These are phyloP conservation scores for Trapa bicornis DNA, from an alignment of 345 rosid species.

Conservation along the genomic window DNA sequence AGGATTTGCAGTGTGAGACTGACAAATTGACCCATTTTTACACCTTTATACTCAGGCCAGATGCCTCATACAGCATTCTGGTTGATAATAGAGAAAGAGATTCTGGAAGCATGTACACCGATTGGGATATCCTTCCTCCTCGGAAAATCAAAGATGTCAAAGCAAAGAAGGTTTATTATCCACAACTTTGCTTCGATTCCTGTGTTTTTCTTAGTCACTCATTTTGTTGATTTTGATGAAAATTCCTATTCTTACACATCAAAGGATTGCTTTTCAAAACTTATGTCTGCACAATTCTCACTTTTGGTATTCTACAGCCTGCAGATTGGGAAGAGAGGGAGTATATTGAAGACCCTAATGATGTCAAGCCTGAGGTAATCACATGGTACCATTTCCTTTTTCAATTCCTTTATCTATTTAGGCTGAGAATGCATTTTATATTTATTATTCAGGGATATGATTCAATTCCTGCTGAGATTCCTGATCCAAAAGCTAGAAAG, in stretches of 20 bases:
- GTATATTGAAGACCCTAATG: slow-evolving; percentile 73
- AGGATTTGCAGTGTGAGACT: slow-evolving; percentile 86
- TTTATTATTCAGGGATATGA: slow-evolving; percentile 41
- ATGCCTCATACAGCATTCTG: slow-evolving; percentile 69
- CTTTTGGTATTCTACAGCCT: slow-evolving; percentile 31
- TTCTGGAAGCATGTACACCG: slow-evolving; percentile 84
- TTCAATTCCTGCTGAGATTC: slow-evolving; percentile 46
- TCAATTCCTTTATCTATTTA: neutral
- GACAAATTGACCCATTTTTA: slow-evolving; percentile 90
- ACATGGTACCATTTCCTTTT: neutral
- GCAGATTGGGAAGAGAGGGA: slow-evolving; percentile 91
- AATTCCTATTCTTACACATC: neutral
- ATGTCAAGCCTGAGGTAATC: slow-evolving; percentile 67
- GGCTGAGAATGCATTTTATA: slow-evolving; percentile 6
- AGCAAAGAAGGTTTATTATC: slow-evolving; percentile 55
- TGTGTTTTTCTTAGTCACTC: neutral
- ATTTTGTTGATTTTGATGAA: neutral
- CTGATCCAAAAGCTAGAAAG: slow-evolving; percentile 59
- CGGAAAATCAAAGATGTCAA: slow-evolving; percentile 55
- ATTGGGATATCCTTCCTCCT: slow-evolving; percentile 96
- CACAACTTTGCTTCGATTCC: neutral
- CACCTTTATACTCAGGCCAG: slow-evolving; percentile 88
- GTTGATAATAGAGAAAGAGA: slow-evolving; percentile 87
- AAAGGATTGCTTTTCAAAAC: neutral
- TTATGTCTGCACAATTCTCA: neutral